phyloP scores from a whole-genome alignment of 2,329 filamentous ascomycete species.

The Trichophyton simii region DNA sequence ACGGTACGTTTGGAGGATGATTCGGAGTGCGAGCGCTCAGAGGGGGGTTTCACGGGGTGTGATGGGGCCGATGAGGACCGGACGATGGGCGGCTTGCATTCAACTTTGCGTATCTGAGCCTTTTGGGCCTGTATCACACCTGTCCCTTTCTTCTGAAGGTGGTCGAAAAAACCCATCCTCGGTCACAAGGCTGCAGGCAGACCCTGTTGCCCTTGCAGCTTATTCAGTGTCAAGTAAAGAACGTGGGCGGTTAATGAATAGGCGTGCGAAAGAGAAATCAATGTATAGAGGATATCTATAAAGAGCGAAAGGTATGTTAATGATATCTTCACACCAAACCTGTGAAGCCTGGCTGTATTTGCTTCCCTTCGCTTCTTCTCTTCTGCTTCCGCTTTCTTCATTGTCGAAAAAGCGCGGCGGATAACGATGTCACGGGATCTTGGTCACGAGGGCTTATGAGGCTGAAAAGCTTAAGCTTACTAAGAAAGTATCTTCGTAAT shows the following conservation, averaged over 20 bases:
- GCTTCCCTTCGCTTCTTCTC: too few species aligned
- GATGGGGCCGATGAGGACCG: slow-evolving; percentile 20
- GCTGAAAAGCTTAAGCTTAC: slow-evolving; percentile 1
- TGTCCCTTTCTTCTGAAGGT: slow-evolving; percentile 33
- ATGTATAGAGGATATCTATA: not conserved
- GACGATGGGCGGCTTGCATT: slow-evolving; percentile 22
- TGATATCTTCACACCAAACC: not conserved
- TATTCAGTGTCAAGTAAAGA: not conserved
- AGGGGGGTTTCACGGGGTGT: slow-evolving; percentile 9
- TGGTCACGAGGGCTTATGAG: not conserved
- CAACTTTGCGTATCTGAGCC: slow-evolving; percentile 32
- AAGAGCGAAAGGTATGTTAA: not conserved
- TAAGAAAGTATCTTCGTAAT: not conserved
- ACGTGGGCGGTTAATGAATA: not conserved
- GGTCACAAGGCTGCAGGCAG: not conserved
- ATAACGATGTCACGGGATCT: not conserved
- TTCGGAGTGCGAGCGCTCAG: slow-evolving; percentile 11
- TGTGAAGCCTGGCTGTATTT: not conserved
- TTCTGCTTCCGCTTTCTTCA: not conserved
- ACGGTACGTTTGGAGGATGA: not conserved
- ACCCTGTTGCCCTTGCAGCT: not conserved
- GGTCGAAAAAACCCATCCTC: slow-evolving; percentile 34
- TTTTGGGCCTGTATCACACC: slow-evolving; percentile 32
- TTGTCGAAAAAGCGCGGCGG: not conserved
- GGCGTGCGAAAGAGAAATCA: not conserved